Evolutionary conservation across 2,329 filamentous ascomycete genomes (phyloP).

Genomic region (Fusarium humuli): DNA sequence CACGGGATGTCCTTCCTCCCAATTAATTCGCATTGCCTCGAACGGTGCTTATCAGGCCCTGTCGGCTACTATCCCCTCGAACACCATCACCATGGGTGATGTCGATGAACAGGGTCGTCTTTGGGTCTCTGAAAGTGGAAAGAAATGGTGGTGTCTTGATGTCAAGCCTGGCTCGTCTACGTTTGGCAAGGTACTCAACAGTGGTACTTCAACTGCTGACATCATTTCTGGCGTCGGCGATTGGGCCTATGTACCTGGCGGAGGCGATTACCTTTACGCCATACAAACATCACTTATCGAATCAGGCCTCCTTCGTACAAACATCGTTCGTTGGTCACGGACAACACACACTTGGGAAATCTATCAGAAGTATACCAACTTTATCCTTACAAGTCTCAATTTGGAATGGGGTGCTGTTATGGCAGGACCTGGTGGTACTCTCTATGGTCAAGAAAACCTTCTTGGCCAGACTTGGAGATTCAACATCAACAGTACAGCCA

Average conservation of each 20-base stretch:
- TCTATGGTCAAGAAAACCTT: conserved; percentile 4
- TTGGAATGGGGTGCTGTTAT: conserved; percentile 1
- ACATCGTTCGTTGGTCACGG: conserved; percentile 22
- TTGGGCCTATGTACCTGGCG: conserved; percentile 9
- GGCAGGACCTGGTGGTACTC: neutral
- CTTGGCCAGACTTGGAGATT: conserved; percentile 10
- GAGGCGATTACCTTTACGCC: conserved; percentile 11
- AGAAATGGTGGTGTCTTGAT: conserved; percentile 11
- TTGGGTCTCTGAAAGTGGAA: conserved; percentile 7
- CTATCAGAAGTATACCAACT: conserved; percentile 1
- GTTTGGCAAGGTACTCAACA: neutral
- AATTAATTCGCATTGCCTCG: neutral
- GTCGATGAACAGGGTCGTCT: conserved; percentile 2
- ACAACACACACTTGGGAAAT: conserved; percentile 13
- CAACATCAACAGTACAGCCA: neutral
- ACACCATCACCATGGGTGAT: conserved; percentile 8
- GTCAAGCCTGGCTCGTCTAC: conserved; percentile 2
- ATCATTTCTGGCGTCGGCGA: conserved; percentile 1
- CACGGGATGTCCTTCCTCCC: neutral
- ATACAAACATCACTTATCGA: conserved; percentile 3
- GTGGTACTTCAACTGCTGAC: neutral
- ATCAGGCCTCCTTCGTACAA: conserved; percentile 10
- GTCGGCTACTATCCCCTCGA: neutral
- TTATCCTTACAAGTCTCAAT: conserved; percentile 5
- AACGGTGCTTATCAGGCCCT: conserved; percentile 1